A percentile compares a stretch with the other conserved stretches of the same genome.
Conservation (phyloP, 345 rosid genomes). For the Citrus glauca region DNA sequence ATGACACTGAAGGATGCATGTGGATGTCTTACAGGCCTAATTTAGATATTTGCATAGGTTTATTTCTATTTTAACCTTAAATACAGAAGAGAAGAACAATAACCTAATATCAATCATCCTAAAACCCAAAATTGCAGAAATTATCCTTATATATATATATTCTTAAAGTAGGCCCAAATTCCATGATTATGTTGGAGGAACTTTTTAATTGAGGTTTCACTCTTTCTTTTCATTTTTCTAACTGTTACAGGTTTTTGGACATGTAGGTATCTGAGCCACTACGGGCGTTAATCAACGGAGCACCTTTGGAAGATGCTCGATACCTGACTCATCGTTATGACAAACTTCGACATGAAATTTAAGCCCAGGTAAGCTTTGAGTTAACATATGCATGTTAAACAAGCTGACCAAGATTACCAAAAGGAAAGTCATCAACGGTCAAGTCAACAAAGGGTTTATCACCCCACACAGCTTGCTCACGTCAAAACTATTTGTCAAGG, state of each 20-base stretch:
- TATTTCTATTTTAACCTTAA: not conserved
- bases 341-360: too few relatives aligned
- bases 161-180: not conserved
- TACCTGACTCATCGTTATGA: too few relatives aligned
- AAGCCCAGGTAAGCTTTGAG: too few relatives aligned
- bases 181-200: not conserved
- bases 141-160: not conserved
- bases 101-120: not conserved
- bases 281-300: slow-evolving; percentile 16
- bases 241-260: slow-evolving; percentile 1
- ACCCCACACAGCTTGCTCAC: too few relatives aligned
- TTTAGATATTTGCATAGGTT: not conserved
- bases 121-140: not conserved
- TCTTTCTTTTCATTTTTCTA: slow-evolving; percentile 12
- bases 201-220: not conserved
- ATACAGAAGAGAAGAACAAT: not conserved
- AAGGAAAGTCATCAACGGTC: too few relatives aligned
- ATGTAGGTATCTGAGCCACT: too few relatives aligned
- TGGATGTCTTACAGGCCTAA: not conserved
- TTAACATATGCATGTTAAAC: too few relatives aligned
- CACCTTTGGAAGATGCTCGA: too few relatives aligned
- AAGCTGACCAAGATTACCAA: too few relatives aligned
- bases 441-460: too few relatives aligned
- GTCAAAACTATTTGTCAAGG: too few relatives aligned
- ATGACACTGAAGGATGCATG: not conserved